Evolutionary conservation across 1,284 basidiomycete species (phyloP).

Genomic region (Neonothopanus nambi): DNA sequence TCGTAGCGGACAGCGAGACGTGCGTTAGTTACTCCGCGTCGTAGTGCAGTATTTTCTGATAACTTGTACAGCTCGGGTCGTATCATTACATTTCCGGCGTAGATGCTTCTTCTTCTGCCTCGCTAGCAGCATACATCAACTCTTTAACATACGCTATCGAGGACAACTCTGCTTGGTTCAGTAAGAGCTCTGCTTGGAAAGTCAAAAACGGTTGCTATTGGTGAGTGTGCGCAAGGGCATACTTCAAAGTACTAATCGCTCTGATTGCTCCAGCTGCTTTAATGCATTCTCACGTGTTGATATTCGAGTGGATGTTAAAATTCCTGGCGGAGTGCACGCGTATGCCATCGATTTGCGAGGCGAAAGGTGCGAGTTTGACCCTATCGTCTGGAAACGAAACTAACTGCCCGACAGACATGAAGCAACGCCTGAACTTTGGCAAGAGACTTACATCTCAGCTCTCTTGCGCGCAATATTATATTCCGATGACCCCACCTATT

Average conservation of each 20-base stretch:
- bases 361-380: constrained; percentile 71
- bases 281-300: constrained; percentile 98
- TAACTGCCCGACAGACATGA: constrained; percentile 64
- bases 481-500: constrained; percentile 92
- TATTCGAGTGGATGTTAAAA: constrained; percentile 96
- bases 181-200: constrained; percentile 86
- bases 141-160: constrained; percentile 95
- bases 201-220: constrained; percentile 95
- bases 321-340: constrained; percentile 94
- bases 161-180: constrained; percentile 91
- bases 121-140: constrained; percentile 97
- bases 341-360: constrained; percentile 95
- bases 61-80: constrained; percentile 71
- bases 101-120: constrained; percentile 96
- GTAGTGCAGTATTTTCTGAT: constrained; percentile 11
- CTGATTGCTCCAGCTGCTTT: constrained; percentile 66
- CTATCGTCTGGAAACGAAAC: neutral
- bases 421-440: constrained; percentile 92
- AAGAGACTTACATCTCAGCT: constrained; percentile 95
- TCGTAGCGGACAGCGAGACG: constrained; percentile 81
- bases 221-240: constrained; percentile 42
- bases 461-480: constrained; percentile 91
- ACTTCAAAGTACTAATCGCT: neutral
- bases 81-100: constrained; percentile 97
- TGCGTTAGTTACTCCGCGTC: constrained; percentile 40